Evolutionary conservation across 805 yeast genomes (phyloP).

Genomic region (Cyberlindnera sargentensis): DNA sequence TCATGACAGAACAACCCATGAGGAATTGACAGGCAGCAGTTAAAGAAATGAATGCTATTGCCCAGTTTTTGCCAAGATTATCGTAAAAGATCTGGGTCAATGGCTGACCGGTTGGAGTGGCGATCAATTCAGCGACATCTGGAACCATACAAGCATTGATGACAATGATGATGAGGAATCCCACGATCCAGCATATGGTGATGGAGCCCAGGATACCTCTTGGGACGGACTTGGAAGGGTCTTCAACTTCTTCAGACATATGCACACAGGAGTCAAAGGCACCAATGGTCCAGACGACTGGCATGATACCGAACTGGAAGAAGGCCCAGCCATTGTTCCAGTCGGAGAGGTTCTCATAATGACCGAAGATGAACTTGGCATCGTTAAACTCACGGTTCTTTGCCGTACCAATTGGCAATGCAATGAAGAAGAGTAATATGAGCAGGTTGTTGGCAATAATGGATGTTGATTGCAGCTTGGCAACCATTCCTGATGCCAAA

Average conservation of each 20-base stretch:
- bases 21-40: slow-evolving; percentile 55
- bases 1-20: slow-evolving; percentile 57
- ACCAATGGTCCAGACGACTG: slow-evolving; percentile 70
- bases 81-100: slow-evolving; percentile 60
- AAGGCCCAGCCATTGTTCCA: slow-evolving; percentile 57
- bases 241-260: slow-evolving; percentile 61
- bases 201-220: slow-evolving; percentile 56
- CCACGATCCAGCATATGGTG: slow-evolving; percentile 46
- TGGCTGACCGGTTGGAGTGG: slow-evolving; percentile 47
- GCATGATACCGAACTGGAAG: slow-evolving; percentile 45
- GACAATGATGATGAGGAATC: slow-evolving; percentile 48
- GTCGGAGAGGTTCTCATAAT: slow-evolving; percentile 38
- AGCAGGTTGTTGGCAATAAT: slow-evolving; percentile 44
- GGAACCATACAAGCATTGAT: slow-evolving; percentile 46
- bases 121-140: slow-evolving; percentile 35
- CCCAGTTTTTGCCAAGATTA: slow-evolving; percentile 59
- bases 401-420: slow-evolving; percentile 47
- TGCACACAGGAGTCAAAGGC: slow-evolving; percentile 67
- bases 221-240: slow-evolving; percentile 57
- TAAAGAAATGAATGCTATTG: slow-evolving; percentile 55
- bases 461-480: slow-evolving; percentile 50
- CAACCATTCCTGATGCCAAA: slow-evolving; percentile 43
- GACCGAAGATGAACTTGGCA: slow-evolving; percentile 48
- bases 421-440: slow-evolving; percentile 40
- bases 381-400: slow-evolving; percentile 29